Percentiles rank a stretch among this genome's conserved stretches.
These are phyloP conservation scores for Radiomyces spectabilis DNA, from an alignment of 192 early-diverging fungal species.

Conservation along the genomic window DNA sequence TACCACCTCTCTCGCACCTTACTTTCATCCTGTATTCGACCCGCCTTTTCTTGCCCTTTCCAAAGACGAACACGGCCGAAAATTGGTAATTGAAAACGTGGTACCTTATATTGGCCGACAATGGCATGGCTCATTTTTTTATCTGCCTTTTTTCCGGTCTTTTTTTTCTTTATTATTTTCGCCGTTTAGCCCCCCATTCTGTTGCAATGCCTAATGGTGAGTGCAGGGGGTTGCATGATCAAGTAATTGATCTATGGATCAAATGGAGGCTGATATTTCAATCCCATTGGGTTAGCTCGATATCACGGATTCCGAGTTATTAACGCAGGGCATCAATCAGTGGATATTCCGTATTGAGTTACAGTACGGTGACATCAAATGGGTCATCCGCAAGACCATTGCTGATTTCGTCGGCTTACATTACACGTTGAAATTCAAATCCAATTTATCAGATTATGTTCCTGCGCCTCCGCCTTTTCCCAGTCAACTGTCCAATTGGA, in stretches of 20 bases:
- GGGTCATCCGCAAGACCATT: slow-evolving; percentile 59
- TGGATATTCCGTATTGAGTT: slow-evolving; percentile 30
- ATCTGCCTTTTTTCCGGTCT: not conserved
- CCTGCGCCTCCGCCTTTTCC: slow-evolving; percentile 27
- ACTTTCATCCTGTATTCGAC: slow-evolving; percentile 14
- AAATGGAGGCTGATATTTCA: no score
- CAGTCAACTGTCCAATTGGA: slow-evolving; percentile 12
- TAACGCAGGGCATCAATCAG: slow-evolving; percentile 15
- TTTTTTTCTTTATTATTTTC: not conserved
- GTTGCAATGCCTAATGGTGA: slow-evolving; percentile 6
- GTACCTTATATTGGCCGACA: no score
- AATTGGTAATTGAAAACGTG: no score
- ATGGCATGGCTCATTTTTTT: not conserved
- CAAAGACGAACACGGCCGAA: slow-evolving; percentile 14
- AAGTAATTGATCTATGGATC: no score
- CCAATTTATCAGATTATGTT: slow-evolving; percentile 19
- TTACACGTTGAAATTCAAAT: slow-evolving; percentile 43
- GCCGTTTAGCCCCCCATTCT: slow-evolving; percentile 19
- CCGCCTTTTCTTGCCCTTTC: slow-evolving; percentile 12
- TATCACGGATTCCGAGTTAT: slow-evolving; percentile 24
- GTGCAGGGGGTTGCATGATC: no score
- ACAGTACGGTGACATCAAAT: slow-evolving; percentile 71
- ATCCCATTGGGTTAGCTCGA: no score
- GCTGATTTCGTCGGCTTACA: slow-evolving; percentile 64
- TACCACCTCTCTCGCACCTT: slow-evolving; percentile 5